Base-by-base conservation (phyloP, 2,329 filamentous ascomycete species). In the Teratosphaeria zuluensis region DNA sequence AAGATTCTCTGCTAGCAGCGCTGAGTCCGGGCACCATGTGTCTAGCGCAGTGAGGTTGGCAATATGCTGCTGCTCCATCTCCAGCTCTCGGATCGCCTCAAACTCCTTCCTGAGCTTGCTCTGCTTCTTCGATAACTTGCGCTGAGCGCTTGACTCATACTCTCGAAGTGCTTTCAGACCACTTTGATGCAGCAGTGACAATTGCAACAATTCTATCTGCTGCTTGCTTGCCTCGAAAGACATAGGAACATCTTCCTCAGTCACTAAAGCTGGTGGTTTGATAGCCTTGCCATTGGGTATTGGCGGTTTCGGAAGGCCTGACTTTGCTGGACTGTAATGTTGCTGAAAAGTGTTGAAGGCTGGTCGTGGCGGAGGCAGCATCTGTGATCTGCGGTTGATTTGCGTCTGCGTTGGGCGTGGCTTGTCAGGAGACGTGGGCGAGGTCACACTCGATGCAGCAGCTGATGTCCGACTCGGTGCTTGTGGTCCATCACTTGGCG, bases 301-400 rank as follows among this genome's bases (percentile, higher is more conserved):
- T n/a, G 83, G 75, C 4, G 84, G 83, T 61, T 88, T 88, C 0
- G 85, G 82, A 0, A 81, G 78, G 8, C 78, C 73, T 3, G 76
- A 77, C 66, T 87, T 87, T 52, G 81, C 81, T 0, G 86, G 85
- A 31, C 83, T 85, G 73, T 82, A 87, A 72, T 87, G 84, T 64
- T 88, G 84, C 64, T 88, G 84, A 46, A 83, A 78, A 0, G 81
- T 86, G 54, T 77, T 81, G 71, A 87, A 87, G 53, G 79, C 74
- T 0, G 84, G 82, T 8, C 80, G 79, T 2, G 65, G 59, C 7
- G 65, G 62, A 16, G 65, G 63, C 24, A 63, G 60, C 30, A 75
- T 72, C 11, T 57, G 70, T 19, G 65, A 62, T 57, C 62, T 67
- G 54, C 52, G 28, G 19, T 53, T 53, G 24, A 28, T 28, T 61